These are phyloP conservation scores for Diaporthe caulivora DNA, from an alignment of 2,329 filamentous ascomycete genomes.

Conservation along the genomic window DNA sequence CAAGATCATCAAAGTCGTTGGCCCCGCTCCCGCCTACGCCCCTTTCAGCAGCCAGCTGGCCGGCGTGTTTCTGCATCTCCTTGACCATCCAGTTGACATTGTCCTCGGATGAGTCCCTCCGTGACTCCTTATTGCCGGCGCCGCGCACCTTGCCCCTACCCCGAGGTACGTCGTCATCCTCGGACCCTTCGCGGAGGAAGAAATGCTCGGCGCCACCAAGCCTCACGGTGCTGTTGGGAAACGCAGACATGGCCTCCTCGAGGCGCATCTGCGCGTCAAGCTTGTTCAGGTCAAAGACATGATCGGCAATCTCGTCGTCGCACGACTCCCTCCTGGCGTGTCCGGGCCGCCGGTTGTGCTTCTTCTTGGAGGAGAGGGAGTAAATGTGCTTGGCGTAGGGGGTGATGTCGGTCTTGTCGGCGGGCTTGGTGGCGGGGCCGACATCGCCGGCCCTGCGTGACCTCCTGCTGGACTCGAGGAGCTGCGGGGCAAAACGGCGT, in stretches of 20 bases:
- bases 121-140: constrained; percentile 47
- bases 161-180: constrained; percentile 59
- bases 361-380: constrained; percentile 58
- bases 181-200: constrained; percentile 73
- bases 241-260: constrained; percentile 82
- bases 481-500: constrained; percentile 78
- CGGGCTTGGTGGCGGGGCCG: constrained; percentile 71
- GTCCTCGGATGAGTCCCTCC: constrained; percentile 73
- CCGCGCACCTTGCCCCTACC: constrained; percentile 47
- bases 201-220: constrained; percentile 81
- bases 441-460: constrained; percentile 76
- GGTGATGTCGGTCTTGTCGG: constrained; percentile 80
- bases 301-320: constrained; percentile 81
- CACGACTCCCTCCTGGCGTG: constrained; percentile 75
- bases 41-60: constrained; percentile 64
- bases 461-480: constrained; percentile 84
- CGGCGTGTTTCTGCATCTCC: constrained; percentile 83
- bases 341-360: constrained; percentile 53
- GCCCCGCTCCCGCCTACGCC: constrained; percentile 35
- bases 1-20: constrained; percentile 46
- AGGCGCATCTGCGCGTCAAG: constrained; percentile 85
- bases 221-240: constrained; percentile 77
- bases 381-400: constrained; percentile 74
- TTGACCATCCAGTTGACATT: constrained; percentile 79
- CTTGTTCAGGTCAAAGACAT: constrained; percentile 83